Percentiles rank a stretch among this genome's conserved stretches.
Evolutionary conservation across 768 basidiomycete genomes (phyloP).

Genomic region (Suillus paluster): DNA sequence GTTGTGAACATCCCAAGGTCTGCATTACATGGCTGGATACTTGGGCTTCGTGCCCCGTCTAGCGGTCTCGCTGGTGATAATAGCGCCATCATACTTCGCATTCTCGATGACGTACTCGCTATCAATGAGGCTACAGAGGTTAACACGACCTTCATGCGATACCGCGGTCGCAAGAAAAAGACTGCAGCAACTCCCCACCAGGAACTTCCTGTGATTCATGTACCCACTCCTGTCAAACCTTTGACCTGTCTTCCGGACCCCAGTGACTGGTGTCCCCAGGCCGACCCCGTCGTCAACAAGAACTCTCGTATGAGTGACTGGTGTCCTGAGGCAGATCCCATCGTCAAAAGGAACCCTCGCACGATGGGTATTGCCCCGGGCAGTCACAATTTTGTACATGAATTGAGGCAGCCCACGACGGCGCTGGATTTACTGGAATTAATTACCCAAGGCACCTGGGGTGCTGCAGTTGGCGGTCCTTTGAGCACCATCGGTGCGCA

Average conservation of each 20-base stretch:
- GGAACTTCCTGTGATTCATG: constrained; percentile 13
- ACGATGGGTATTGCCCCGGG: constrained; percentile 36
- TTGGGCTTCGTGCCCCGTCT: not conserved
- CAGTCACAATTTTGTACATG: constrained; percentile 10
- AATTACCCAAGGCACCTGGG: constrained; percentile 21
- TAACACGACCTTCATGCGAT: not conserved
- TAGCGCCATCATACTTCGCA: not conserved
- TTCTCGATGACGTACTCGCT: constrained; percentile 6
- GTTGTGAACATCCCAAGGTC: constrained; percentile 15
- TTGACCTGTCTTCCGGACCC: constrained; percentile 16
- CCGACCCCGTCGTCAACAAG: constrained; percentile 35
- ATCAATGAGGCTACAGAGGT: no score
- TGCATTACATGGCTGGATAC: constrained; percentile 19
- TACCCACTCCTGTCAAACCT: constrained; percentile 19
- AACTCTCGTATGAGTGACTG: no score
- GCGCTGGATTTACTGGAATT: constrained; percentile 33
- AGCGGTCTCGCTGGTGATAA: not conserved
- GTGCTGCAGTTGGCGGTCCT: constrained; percentile 30
- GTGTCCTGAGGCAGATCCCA: constrained; percentile 36
- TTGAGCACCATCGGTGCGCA: constrained; percentile 28
- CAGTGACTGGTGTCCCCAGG: constrained; percentile 33
- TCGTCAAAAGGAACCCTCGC: constrained; percentile 32
- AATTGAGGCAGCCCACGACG: constrained; percentile 17
- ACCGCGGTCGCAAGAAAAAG: not conserved
- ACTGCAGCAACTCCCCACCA: not conserved